Evolutionary conservation across 768 basidiomycete species (phyloP), one percentile per base, ranked within the genome.

Genomic region (Termitomyces sp.): DNA sequence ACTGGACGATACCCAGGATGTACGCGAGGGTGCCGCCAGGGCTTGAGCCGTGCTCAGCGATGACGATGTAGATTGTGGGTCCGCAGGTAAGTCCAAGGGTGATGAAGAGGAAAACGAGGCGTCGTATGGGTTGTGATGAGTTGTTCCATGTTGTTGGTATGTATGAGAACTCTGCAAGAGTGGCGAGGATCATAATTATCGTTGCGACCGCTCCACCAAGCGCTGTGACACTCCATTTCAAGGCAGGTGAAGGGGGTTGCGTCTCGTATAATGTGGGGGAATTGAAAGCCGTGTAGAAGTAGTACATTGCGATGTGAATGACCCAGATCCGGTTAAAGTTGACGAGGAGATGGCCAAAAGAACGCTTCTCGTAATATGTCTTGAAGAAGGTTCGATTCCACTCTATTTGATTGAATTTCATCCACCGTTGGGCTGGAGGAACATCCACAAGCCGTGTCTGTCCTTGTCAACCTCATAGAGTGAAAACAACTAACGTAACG

Each of bases 301-400:
- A 98, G 78, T 88, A 98, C 67, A 98, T 72, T 31, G 95, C 84
- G 55, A 99, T 77, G 73, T 98, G 97, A 59, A 96, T 89, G 70
- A 98, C 94, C 95, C 97, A 99, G 63, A 99, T 92, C 44, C 96
- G 91, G 76, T 98, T 98, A 78, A 99, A 99, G 79, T 99, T 98
- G 81, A 99, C 95, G 55, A 98, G 82, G 1, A 98, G 80, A 70
- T 99, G 97, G 38, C 94, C 90, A 70, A 96, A 93, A 0, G 95
- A 95, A 29, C 97, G 93, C 66, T 94, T 94, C 71, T 99, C 97
- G 60, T 88, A 94, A 72, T 98, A 99, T 0, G 96, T 98, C 77
- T 99, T 98, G 90, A 94, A 97, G 73, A 98, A 98, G 3, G 87
- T 94, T 25, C 87, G 80, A 64, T 89, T 88, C 97, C 97, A 99